Base-by-base conservation (phyloP, 129 eudicot species). In the Apium graveolens region DNA sequence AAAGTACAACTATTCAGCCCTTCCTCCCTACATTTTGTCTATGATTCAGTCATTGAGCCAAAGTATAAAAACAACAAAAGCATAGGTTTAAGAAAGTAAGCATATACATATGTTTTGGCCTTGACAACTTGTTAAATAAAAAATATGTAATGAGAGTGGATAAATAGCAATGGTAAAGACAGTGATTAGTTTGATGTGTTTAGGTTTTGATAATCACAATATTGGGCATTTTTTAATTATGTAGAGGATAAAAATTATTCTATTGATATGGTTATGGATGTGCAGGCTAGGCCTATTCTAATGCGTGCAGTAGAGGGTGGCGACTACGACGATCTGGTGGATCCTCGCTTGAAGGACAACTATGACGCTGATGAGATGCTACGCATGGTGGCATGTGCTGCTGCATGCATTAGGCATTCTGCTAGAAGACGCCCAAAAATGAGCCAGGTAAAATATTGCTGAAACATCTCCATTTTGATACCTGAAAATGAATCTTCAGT, bases 371-470 rank as follows among this genome's bases (percentile, higher is more conserved):
- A 85, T 7, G 89, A 92, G 79, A 90, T 92, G 96, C 29, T 78
- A 46, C 92, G 89, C 48, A 85, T 90, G 93, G 89, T 92, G 27
- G 82, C 84, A 42, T 88, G 90, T 49, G 96, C 97, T 72, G 90
- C 87, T 12, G 89, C 93, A 39, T 88, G 91, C 70, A 86, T 90
- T 78, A 83, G 89, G 73, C 92, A 92, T 83, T 88, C 98, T 5
- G 94, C 94, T 29, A 86, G 86, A 51, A 85, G 88, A 76, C 96
- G 98, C 53, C 94, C 98, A 31, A 92, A 81, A 84, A 92, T 92
- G 98, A 92, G 98, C 74, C 96, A 92, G 97, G 98, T 93, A 75
- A 45, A 66, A 60, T 3, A 27, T n/a, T 44, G 46, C 27, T 75
- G 9, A 8, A 8, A 41, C 17, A 49, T 5, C 32, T 39, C 12